Evolutionary conservation across 352 stramenopile genomes (phyloP).

Genomic region (Phytophthora pseudosyringae): DNA sequence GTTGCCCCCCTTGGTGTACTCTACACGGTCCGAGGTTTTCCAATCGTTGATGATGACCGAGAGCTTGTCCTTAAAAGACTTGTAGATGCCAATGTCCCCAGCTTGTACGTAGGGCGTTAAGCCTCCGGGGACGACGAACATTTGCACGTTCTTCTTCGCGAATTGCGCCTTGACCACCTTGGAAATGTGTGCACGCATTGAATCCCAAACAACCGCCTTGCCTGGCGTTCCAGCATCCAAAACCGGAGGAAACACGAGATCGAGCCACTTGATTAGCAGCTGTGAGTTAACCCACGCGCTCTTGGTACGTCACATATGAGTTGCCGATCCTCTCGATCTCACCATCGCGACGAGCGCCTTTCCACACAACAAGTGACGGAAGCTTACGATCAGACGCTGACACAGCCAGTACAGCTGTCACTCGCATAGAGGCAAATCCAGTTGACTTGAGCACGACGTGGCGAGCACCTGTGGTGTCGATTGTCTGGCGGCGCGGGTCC

Average conservation of each 20-base stretch:
- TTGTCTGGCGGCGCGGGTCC: background rate
- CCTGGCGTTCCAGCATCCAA: background rate
- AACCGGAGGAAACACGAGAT: constrained; percentile 5
- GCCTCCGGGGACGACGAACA: background rate
- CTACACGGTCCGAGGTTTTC: background rate
- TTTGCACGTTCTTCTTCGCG: constrained; percentile 1
- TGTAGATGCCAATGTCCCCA: constrained; percentile 1
- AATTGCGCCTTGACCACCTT: background rate
- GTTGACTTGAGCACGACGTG: too few species aligned
- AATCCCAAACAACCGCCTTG: background rate
- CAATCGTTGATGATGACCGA: constrained; percentile 3
- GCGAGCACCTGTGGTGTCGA: background rate
- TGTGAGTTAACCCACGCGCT: constrained; percentile 2
- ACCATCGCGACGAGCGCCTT: background rate
- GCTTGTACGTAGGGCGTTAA: constrained; percentile 2
- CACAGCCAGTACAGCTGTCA: too few species aligned
- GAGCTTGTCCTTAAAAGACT: background rate
- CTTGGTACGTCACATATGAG: constrained; percentile 3
- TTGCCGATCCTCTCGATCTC: background rate
- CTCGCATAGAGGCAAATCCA: too few species aligned
- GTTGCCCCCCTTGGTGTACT: background rate
- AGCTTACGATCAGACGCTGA: background rate
- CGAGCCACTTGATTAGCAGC: constrained; percentile 4
- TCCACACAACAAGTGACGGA: background rate
- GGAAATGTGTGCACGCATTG: background rate